A percentile compares a stretch with the other conserved stretches of the same genome.
These are phyloP conservation scores for Carpinus fangiana DNA, from an alignment of 306 rosid genomes.

Conservation along the genomic window DNA sequence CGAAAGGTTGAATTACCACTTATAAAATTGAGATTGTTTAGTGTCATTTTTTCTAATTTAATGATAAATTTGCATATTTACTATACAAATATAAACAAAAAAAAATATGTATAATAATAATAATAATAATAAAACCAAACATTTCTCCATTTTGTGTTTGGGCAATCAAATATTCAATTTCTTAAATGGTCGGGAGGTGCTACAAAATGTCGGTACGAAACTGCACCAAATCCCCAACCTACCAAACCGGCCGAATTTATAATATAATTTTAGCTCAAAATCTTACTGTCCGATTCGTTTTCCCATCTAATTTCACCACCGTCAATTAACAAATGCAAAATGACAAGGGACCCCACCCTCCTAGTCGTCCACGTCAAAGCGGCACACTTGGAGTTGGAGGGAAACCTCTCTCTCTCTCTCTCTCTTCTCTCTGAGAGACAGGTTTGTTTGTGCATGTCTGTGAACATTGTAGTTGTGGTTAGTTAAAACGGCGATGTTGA, in stretches of 20 bases:
- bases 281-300: neutral
- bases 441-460: neutral
- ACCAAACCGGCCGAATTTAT: neutral
- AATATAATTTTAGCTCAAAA: neutral
- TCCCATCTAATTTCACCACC: neutral
- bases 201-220: neutral
- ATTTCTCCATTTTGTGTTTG: too few species aligned
- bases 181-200: neutral
- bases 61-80: too few species aligned
- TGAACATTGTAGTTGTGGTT: slow-evolving; percentile 4
- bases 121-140: too few species aligned
- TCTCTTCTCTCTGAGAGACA: neutral
- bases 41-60: too few species aligned
- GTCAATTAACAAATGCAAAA: neutral
- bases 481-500: slow-evolving; percentile 26
- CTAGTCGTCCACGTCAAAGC: neutral
- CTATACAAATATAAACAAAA: too few species aligned
- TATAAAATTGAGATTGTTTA: too few species aligned
- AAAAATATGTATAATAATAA: too few species aligned
- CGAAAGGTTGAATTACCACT: too few species aligned
- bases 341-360: neutral
- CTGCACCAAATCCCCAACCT: neutral
- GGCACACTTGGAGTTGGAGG: neutral
- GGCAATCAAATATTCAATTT: too few species aligned
- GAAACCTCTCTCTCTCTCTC: neutral